Evolutionary conservation across 78 protist genomes (phyloP).

Genomic region (Dictyostelium purpureum): DNA sequence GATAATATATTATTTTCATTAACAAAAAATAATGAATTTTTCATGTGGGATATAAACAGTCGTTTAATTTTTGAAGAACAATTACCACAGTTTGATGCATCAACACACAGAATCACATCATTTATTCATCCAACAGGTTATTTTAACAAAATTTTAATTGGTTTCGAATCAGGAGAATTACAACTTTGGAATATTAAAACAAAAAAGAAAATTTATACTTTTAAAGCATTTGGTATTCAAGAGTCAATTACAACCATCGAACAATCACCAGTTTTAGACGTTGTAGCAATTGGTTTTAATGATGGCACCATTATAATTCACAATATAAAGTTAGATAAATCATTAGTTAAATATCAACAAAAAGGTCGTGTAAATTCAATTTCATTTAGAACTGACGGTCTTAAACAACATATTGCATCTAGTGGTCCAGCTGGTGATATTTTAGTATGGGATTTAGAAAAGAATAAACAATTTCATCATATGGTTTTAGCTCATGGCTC

Average conservation of each 20-base stretch:
- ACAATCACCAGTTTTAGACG: slow-evolving; percentile 87
- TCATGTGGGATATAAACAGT: slow-evolving; percentile 47
- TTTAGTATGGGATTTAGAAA: slow-evolving; percentile 79
- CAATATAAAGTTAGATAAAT: slow-evolving; percentile 67
- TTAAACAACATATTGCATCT: slow-evolving; percentile 62
- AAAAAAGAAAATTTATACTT: slow-evolving; percentile 52
- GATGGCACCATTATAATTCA: slow-evolving; percentile 78
- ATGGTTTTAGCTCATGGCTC: slow-evolving; percentile 4
- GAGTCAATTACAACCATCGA: slow-evolving; percentile 23
- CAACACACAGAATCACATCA: slow-evolving; percentile 18
- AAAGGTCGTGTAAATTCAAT: slow-evolving; percentile 65
- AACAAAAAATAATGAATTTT: slow-evolving; percentile 49
- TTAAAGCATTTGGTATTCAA: not conserved
- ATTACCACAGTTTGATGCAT: not conserved
- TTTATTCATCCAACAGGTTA: slow-evolving; percentile 83
- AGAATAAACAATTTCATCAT: not conserved
- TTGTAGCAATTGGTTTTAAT: slow-evolving; percentile 84
- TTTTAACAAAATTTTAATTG: slow-evolving; percentile 87
- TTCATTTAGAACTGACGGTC: slow-evolving; percentile 83
- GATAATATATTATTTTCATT: slow-evolving; percentile 56
- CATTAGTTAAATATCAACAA: slow-evolving; percentile 44
- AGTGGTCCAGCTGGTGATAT: slow-evolving; percentile 27
- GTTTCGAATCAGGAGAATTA: slow-evolving; percentile 42
- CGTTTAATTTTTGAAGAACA: not conserved
- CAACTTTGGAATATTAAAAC: slow-evolving; percentile 80